Evolutionary conservation across 345 rosid genomes (phyloP).

Genomic region (Psidium guajava): DNA sequence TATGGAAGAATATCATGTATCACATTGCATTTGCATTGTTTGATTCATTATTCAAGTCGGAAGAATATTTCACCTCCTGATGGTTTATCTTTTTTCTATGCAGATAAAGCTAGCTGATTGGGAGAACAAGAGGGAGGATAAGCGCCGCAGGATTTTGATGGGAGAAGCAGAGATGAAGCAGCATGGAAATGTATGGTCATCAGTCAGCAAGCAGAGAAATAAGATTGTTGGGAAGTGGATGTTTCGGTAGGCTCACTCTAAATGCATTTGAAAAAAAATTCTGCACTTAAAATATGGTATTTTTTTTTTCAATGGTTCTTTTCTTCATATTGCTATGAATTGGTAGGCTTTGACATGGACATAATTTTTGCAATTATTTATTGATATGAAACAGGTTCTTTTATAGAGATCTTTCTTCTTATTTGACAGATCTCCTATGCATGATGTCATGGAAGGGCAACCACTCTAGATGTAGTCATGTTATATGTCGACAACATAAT

Average conservation of each 20-base stretch:
- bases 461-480: background rate
- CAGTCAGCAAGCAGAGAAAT: conserved; percentile 36
- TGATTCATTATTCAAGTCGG: background rate
- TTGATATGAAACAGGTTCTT: background rate
- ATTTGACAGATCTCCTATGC: background rate
- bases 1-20: conserved; percentile 83
- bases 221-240: conserved; percentile 54
- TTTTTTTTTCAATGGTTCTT: background rate
- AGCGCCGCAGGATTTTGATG: conserved; percentile 53
- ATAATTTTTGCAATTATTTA: background rate
- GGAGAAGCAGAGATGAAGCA: conserved; percentile 73
- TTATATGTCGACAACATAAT: background rate
- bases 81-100: background rate
- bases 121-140: conserved; percentile 73
- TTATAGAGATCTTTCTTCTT: background rate
- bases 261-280: background rate
- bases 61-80: background rate
- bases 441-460: background rate
- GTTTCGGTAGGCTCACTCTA: conserved; percentile 19
- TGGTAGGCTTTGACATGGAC: background rate
- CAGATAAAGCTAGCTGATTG: conserved; percentile 60
- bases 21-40: background rate
- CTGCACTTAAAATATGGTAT: background rate
- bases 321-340: background rate
- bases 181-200: conserved; percentile 41